Percentiles rank a stretch among this genome's conserved stretches.
Conservation (phyloP, 148 eudicot species). For the Diospyros kaki region DNA sequence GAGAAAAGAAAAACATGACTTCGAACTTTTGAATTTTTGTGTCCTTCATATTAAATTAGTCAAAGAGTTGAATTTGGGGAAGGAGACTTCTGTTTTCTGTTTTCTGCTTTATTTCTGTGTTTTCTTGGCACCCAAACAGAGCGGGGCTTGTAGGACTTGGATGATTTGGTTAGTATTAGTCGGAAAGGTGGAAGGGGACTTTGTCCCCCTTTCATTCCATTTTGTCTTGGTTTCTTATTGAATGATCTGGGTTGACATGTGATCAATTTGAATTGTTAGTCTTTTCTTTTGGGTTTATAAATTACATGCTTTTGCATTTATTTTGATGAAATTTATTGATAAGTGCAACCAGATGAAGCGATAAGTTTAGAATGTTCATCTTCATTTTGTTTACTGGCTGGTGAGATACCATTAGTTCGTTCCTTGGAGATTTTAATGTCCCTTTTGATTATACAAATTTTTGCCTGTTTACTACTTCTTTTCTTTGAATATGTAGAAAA, state of each 20-base stretch:
- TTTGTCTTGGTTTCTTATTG: background rate
- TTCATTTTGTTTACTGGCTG: background rate
- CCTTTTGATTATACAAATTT: too few relatives aligned
- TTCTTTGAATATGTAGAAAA: too few relatives aligned
- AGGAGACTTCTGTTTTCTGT: slow-evolving; percentile 11
- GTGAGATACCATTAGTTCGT: background rate
- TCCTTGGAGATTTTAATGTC: background rate
- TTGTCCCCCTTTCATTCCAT: background rate
- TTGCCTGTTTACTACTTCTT: too few relatives aligned
- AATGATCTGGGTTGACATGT: background rate
- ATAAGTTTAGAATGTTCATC: background rate
- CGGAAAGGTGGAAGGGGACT: background rate
- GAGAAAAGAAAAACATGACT: background rate
- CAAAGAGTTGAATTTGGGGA: slow-evolving; percentile 16
- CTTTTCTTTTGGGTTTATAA: background rate
- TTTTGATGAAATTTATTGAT: background rate
- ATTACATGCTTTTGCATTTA: background rate
- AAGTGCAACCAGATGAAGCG: background rate
- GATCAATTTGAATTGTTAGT: background rate
- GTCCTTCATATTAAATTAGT: background rate
- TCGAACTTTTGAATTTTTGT: background rate
- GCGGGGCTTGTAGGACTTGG: background rate
- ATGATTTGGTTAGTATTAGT: background rate
- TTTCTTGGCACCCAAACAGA: background rate
- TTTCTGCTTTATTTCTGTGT: background rate